Evolutionary conservation across 2,329 filamentous ascomycete genomes (phyloP).

Genomic region (Fusarium cicatricum): DNA sequence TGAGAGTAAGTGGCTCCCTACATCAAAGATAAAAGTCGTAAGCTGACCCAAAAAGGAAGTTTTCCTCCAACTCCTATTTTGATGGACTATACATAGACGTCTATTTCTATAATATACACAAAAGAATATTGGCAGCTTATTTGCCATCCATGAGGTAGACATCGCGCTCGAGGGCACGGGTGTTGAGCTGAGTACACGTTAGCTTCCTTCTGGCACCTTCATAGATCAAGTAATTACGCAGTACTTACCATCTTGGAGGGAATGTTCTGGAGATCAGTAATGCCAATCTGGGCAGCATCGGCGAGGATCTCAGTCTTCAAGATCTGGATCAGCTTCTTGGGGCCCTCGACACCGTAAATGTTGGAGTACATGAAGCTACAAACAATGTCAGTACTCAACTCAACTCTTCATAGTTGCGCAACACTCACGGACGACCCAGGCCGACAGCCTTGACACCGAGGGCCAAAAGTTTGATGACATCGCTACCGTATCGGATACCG

Average conservation of each 20-base stretch:
- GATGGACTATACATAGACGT: too few species aligned
- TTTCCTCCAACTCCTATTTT: too few species aligned
- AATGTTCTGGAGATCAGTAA: slow-evolving; percentile 39
- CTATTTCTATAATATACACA: too few species aligned
- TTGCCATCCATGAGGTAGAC: slow-evolving; percentile 37
- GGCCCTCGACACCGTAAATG: slow-evolving; percentile 57
- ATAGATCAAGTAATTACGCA: background rate
- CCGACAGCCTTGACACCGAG: slow-evolving; percentile 52
- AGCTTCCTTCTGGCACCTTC: background rate
- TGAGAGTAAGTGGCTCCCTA: too few species aligned
- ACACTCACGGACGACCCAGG: slow-evolving; percentile 50
- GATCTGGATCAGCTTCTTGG: slow-evolving; percentile 55
- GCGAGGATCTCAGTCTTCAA: slow-evolving; percentile 56
- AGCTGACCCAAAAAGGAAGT: too few species aligned
- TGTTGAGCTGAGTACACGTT: slow-evolving; percentile 32
- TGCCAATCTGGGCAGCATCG: slow-evolving; percentile 48
- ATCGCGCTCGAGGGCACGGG: slow-evolving; percentile 38
- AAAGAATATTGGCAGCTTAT: background rate
- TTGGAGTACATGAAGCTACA: slow-evolving; percentile 58
- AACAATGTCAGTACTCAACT: background rate
- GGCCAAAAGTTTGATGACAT: slow-evolving; percentile 51
- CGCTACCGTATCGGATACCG: slow-evolving; percentile 50
- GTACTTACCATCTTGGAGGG: slow-evolving; percentile 33
- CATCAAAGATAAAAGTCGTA: too few species aligned
- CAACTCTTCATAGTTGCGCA: fast-evolving